phyloP scores from a whole-genome alignment of 352 stramenopile genomes.

The Globisporangium nagaii region DNA sequence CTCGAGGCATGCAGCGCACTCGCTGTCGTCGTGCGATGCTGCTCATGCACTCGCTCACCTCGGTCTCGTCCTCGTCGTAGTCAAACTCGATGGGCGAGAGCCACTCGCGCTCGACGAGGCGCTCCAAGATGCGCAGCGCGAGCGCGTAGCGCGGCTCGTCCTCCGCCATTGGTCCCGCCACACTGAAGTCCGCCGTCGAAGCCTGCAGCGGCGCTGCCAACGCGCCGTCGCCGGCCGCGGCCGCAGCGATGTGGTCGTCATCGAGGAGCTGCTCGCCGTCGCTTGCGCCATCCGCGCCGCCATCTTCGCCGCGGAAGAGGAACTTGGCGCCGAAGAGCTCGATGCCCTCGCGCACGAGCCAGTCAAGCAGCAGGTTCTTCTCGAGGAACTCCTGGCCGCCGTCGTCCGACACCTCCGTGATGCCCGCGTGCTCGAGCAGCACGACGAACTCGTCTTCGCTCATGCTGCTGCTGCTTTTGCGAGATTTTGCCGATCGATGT shows the following conservation, averaged over 20 bases:
- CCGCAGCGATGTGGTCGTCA: conserved; percentile 9
- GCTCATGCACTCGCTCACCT: conserved; percentile 21
- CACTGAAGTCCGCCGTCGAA: conserved; percentile 11
- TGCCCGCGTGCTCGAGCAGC: conserved; percentile 70
- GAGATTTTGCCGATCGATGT: too few species aligned
- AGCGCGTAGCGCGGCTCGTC: conserved; percentile 28
- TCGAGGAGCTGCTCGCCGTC: conserved; percentile 18
- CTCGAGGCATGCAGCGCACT: too few species aligned
- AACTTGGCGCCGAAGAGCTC: conserved; percentile 46
- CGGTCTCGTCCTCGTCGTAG: conserved; percentile 34
- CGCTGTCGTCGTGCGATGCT: neutral
- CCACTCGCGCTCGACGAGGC: conserved; percentile 56
- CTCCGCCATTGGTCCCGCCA: conserved; percentile 3
- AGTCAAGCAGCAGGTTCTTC: conserved; percentile 51
- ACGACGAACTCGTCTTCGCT: conserved; percentile 86
- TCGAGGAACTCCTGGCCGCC: conserved; percentile 70
- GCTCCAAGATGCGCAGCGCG: conserved; percentile 40
- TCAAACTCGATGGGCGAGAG: conserved; percentile 50
- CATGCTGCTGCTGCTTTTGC: conserved; percentile 22
- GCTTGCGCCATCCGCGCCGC: conserved; percentile 15
- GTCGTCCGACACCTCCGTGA: conserved; percentile 68
- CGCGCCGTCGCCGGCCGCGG: neutral
- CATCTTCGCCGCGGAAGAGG: conserved; percentile 7
- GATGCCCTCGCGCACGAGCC: conserved; percentile 66
- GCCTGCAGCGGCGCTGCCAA: neutral